Evolutionary conservation across 2,329 filamentous ascomycete genomes (phyloP), one percentile per base, ranked within the genome.

Genomic region (Colletotrichum sp.): DNA sequence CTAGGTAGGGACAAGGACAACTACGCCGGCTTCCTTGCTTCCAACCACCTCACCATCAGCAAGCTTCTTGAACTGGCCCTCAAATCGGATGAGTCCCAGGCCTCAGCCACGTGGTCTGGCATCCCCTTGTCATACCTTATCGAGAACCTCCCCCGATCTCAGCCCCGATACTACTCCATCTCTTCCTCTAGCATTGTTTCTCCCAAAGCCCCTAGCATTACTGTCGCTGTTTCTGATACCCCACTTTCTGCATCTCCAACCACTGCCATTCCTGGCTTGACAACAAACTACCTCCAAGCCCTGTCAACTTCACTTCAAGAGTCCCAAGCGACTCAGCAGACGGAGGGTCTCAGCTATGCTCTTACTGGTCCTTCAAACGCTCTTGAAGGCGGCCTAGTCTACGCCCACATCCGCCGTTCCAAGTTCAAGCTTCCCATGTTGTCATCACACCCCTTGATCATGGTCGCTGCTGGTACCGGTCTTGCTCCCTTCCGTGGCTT

Each of bases 151-250:
- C 87, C 90, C 2, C 86, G 87, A 0, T 90, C 93, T 86, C 88
- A 90, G 15, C 86, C 91, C 12, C 89, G 91, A 6, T 90, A 92
- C 76, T 93, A 93, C 81, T 91, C 89, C 8, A 92, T 93, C 75
- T 92, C 91, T 0, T 92, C 90, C 1, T 92, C 90, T 9, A 86
- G 85, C 16, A 83, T 86, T 15, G 71, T 73, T 39, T 73, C 71
- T 32, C 71, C 71, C 30, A 73, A 73, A 30, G 30, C 71, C 13
- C 71, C 71, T 10, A 73, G 65, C 57, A 73, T 73, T 15, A 69
- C 71, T 12, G 65, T 73, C 12, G 57, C 71, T 15, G 71, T 73
- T 32, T 73, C 71, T 18, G 71, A 73, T 55, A 73, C 71, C 30
- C 81, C 84, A 65, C 69, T 72, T 60, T 80, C 10, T 77, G 78